Base-by-base conservation (phyloP, 2,329 filamentous ascomycete genomes). In the Diaporthe eres region DNA sequence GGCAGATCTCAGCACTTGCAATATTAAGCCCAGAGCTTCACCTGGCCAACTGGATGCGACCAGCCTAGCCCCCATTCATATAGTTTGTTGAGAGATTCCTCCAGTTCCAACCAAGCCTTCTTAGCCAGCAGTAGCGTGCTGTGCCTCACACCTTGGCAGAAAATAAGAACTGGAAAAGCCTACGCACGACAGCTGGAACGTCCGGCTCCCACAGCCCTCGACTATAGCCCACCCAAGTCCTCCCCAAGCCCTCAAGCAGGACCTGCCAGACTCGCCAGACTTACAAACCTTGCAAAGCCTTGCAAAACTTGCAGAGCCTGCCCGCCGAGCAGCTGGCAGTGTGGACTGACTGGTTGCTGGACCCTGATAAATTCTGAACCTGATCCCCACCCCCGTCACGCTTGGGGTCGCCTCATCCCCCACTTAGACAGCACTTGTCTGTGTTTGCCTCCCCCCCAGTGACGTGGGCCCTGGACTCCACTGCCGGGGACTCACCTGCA, bases 311-410 rank as follows among this genome's bases (percentile, higher is more conserved):
- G 65, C 31, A 17, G 15, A 28, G 22, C 44, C 44, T 10, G 34
- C 19, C 25, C 25, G 53, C 53, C 34, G 53, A 31, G 53, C 53
- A 34, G 37, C 9, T 17, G 47, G 31, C 65, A 68, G 65, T 68
- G 63, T 49, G 28, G 63, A 28, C 44, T 51, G 31, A n/a, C 47
- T 37, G 10, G 47, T 25, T 25, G 47, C 34, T 53, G 65, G 65
- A 68, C 65, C 65, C 65, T 68, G 65, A 68, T 53, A 68, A 68
- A 68, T 53, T 68, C 65, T 53, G 65, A 42, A 39, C 47, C 31
- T 28, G 28, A 25, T 37, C 19, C 22, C 13, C 47, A 22, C 22
- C 44, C 28, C 65, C 47, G 9, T 68, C 65, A 53, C 44, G 63
- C 63, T 47, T 39, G 47, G 44, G 44, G 31, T 68, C 65, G 65